phyloP scores from a whole-genome alignment of 305 asterid genomes.

The Fraxinus ornus region DNA sequence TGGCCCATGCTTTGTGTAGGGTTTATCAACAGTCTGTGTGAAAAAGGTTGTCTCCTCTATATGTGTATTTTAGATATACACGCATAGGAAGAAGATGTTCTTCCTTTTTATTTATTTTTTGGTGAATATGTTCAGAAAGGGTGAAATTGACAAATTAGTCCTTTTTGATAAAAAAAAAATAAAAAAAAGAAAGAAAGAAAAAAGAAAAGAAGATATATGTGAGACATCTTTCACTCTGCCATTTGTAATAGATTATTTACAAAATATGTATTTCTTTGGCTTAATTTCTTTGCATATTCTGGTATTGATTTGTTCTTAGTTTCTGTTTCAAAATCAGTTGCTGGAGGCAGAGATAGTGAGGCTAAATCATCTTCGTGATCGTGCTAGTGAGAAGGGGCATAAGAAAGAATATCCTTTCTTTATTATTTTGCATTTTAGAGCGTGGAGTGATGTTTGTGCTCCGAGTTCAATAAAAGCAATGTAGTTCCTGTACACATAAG shows the following conservation, averaged over 20 bases:
- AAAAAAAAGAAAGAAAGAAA: too few species aligned
- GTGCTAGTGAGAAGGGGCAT: slow-evolving; percentile 83
- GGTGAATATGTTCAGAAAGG: not conserved
- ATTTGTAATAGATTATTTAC: not conserved
- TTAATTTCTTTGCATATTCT: slow-evolving; percentile 22
- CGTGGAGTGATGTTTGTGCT: slow-evolving; percentile 1
- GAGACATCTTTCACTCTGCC: not conserved
- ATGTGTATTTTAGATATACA: not conserved
- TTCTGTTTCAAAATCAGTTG: slow-evolving; percentile 43
- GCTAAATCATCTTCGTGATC: slow-evolving; percentile 84
- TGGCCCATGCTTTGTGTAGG: not conserved
- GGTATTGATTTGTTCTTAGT: slow-evolving; percentile 27
- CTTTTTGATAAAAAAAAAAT: not conserved
- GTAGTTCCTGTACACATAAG: slow-evolving; percentile 3
- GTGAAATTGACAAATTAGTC: not conserved
- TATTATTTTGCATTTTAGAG: slow-evolving; percentile 12
- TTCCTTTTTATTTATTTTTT: not conserved
- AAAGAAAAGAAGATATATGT: not conserved
- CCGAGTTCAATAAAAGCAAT: not conserved
- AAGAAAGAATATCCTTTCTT: slow-evolving; percentile 90
- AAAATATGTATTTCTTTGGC: not conserved
- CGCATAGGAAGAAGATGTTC: not conserved
- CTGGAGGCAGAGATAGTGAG: slow-evolving; percentile 68
- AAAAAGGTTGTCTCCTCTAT: not conserved
- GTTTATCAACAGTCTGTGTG: not conserved